These are phyloP conservation scores for Metschnikowia shivogae DNA, from an alignment of 805 yeast species.

Conservation along the genomic window DNA sequence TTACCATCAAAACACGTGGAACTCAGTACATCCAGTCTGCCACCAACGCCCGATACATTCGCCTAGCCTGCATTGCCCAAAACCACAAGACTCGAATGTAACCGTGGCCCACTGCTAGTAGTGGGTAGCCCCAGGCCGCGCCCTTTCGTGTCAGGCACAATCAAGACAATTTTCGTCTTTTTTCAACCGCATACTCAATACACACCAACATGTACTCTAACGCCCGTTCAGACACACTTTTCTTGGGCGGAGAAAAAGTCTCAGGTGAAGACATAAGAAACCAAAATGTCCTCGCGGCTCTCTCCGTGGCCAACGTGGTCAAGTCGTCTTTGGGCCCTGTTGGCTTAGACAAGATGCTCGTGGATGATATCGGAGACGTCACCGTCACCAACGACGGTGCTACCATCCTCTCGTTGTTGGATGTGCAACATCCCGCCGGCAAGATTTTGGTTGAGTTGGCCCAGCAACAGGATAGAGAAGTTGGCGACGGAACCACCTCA, in stretches of 20 bases:
- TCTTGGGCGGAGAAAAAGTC: conserved; percentile 92
- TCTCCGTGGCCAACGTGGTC: conserved; percentile 76
- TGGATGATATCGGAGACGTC: conserved; percentile 98
- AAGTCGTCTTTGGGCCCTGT: conserved; percentile 97
- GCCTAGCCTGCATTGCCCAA: too few species aligned
- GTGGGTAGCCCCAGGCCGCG: neutral
- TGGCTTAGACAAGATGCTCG: conserved; percentile 96
- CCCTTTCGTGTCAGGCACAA: conserved; percentile 5
- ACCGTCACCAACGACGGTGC: conserved; percentile 99
- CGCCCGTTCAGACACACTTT: conserved; percentile 87
- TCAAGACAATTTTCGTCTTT: conserved; percentile 4
- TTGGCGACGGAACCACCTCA: conserved; percentile 97
- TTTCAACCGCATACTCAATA: conserved; percentile 1
- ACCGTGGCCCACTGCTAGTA: neutral
- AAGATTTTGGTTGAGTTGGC: conserved; percentile 95
- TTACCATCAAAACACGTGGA: neutral
- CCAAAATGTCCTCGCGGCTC: conserved; percentile 93
- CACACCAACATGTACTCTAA: conserved; percentile 53
- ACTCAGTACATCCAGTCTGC: too few species aligned
- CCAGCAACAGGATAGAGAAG: conserved; percentile 98
- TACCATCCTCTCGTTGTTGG: conserved; percentile 82
- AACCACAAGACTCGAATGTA: too few species aligned
- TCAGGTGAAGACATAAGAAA: conserved; percentile 96
- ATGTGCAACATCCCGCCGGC: conserved; percentile 99
- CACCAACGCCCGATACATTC: neutral